Conservation (phyloP, 257 asterid species). For the Scutellaria baicalensis region DNA sequence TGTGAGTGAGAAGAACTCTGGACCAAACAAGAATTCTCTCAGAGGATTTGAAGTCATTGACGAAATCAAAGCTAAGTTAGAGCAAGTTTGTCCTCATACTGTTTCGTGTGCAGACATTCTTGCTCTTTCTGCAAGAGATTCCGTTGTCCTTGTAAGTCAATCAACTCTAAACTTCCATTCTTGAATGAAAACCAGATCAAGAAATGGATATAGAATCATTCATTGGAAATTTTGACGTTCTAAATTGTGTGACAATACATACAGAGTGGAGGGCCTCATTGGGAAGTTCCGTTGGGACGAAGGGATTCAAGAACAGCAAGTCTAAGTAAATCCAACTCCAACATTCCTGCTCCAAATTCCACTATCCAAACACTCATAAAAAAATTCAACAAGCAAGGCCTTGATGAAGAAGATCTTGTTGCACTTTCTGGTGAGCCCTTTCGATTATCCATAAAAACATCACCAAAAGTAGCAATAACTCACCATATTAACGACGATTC, state of each 20-base stretch:
- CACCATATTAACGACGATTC: not conserved
- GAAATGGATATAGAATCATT: not conserved
- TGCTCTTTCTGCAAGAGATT: constrained; percentile 74
- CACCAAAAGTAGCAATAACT: not conserved
- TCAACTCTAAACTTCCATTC: not conserved
- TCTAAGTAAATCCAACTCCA: constrained; percentile 35
- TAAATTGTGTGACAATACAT: not conserved
- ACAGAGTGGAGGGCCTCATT: constrained; percentile 85
- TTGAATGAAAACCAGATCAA: not conserved
- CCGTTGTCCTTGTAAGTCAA: constrained; percentile 41
- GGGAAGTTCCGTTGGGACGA: constrained; percentile 85
- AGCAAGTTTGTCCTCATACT: constrained; percentile 67
- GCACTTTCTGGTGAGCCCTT: constrained; percentile 56
- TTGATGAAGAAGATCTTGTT: constrained; percentile 55
- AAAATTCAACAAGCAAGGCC: constrained; percentile 56
- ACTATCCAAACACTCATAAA: constrained; percentile 51
- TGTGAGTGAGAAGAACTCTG: constrained; percentile 59
- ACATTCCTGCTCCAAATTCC: constrained; percentile 74
- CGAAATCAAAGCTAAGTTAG: constrained; percentile 61
- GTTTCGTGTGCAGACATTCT: constrained; percentile 80
- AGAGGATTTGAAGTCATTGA: constrained; percentile 74
- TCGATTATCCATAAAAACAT: not conserved
- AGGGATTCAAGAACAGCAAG: constrained; percentile 65
- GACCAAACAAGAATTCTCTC: constrained; percentile 61
- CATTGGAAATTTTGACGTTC: not conserved